Base-by-base conservation (phyloP, 2,329 filamentous ascomycete species). In the Mycocentrospora acerina region DNA sequence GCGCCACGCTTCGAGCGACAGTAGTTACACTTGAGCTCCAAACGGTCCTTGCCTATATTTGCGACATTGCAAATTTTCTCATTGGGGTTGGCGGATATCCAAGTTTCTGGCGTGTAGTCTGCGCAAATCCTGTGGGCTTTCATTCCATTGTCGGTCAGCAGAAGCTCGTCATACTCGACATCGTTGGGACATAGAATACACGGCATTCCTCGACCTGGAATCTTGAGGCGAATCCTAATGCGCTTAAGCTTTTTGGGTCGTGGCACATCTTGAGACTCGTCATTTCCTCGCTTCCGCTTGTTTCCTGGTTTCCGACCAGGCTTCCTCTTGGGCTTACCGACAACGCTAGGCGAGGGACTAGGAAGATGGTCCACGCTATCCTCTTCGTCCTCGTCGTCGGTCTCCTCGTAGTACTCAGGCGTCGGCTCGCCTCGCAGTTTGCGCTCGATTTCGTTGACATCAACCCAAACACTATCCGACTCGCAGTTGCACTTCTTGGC, bases 401-500 rank as follows among this genome's bases (percentile, higher is more conserved):
- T 86, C 53, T 89, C 85, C 60, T 90, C 86, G 54, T 87, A 88
- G 53, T 90, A 88, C 4, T 88, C 88, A 41, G 88, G 85, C 3
- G 82, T 85, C 4, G 79, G 75, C 64, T 97, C 90, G 29, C 93
- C 93, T 35, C 90, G 82, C 31, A 97, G 71, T 66, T 94, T 96
- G 45, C 93, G 88, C 69, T 98, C 90, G 40, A 98, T 94, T 58
- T 96, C 93, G 42, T 88, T 84, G 4, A 97, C 90, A 61, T 98
- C 90, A 36, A 98, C 90, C 90, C 94, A 98, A 3, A 98, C 93
- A 59, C 91, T 97, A 72, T 98, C 93, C 44, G 94, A 83, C 51
- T 95, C 90, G 63, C 93, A 98, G 60, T 97, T 85, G 69, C 93
- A 98, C 66, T 93, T 94, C 70, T 96, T 95, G 12, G 93, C 93